Base-by-base conservation (phyloP, 352 stramenopile genomes). In the Phytophthora rubi region DNA sequence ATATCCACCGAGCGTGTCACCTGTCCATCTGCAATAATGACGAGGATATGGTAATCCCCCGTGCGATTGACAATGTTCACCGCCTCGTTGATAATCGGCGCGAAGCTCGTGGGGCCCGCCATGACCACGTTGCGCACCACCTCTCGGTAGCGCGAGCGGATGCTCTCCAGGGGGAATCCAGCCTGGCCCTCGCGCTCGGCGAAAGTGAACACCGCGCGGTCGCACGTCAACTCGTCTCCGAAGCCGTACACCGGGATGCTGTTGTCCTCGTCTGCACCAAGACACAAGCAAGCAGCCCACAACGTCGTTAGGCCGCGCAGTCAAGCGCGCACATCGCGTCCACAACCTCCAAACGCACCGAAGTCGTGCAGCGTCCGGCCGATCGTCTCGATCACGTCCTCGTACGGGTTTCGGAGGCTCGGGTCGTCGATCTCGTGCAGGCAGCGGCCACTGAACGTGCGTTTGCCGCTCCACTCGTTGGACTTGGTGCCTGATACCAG, bases 381-480 rank as follows among this genome's bases (percentile, higher is more conserved):
- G 49, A 97, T 87, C 47, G 77, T 93, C 52, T 93, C 86, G 57
- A 97, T 94, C 26, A 94, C 90, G 54, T 92, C 73, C 58, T 96
- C 87, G 77, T 97, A 97, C 54, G 87, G 90, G 60, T 97, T 97
- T 1, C 65, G 47, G 0, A 56, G 18, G 28, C 65, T 64, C 15
- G 76, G 53, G 9, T 91, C 71, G 56, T 87, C 83, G 26, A 86
- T 89, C 49, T 79, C 79, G 62, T 96, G 90, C 18, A 97, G 79
- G 53, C 81, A 85, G 33, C 78, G 76, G 4, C 87, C 87, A 16
- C 67, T 62, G 56, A 97, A 97, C 57, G 88, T 94, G 53, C 76
- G 82, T 59, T 93, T 96, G 53, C 90, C 90, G 48, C 85, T 97
- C 89, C 88, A 97, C 42, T 97, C 87, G 65, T 96, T 97, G 55